Evolutionary conservation across 2,329 filamentous ascomycete species (phyloP), one percentile per base, ranked within the genome.

Genomic region (Colletotrichum liaoningense): DNA sequence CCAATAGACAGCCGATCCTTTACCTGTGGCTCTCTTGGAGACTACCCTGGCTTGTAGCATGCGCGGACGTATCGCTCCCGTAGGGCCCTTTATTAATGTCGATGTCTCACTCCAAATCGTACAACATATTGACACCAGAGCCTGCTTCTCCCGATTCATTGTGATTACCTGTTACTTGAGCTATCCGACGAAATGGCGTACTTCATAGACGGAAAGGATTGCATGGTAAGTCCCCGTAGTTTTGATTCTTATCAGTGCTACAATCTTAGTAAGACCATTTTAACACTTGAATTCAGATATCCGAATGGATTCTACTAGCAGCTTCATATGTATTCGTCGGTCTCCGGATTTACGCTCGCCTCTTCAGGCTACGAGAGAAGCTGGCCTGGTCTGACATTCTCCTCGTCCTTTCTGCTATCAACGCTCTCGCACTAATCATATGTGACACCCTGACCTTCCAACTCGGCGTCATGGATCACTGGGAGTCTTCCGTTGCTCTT

Each of bases 391-490:
- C 80, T 1, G 80, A 82, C 38, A 78, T 75, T 38, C 72, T 82
- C 1, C 73, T 82, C 0, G 54, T 82, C 3, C 33, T 77, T 0
- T 80, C 80, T 0, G 79, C 80, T 2, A 1, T 81, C 54, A 75
- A 81, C 28, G 80, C 80, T 1, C 76, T 82, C 22, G 80, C 67
- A 1, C 74, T 82, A 0, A 82, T 82, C 55, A 81, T 82, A 52
- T 82, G 80, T 35, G 80, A 82, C 38, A 82, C 80, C 6, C 63
- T 82, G 55, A 82, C 80, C 7, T 82, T 70, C 56, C 68, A 77
- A 49, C 71, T 82, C 30, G 80, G 79, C 5, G 80, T 82, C 7
- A 46, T 82, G 73, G 80, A 82, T 55, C 55, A 67, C 1, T 82
- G 77, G 63, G 75, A 75, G 42, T 70, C 80, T 0, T 82, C 80